Base-by-base conservation (phyloP, 2,329 filamentous ascomycete species). In the Aplosporella prunicola region DNA sequence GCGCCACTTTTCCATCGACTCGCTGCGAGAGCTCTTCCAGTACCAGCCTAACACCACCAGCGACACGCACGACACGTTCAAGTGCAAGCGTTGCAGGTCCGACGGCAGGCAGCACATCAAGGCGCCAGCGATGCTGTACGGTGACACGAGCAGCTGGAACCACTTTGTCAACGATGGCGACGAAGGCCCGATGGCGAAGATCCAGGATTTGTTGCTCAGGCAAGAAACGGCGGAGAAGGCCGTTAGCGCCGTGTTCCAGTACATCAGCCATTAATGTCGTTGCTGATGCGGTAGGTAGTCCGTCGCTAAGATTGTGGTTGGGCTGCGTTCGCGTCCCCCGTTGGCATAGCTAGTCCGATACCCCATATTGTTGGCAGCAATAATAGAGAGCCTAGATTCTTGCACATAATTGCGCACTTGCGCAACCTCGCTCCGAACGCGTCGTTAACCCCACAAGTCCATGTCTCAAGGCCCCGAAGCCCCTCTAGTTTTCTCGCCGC, bases 141-240 rank as follows among this genome's bases (percentile, higher is more conserved):
- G 91, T 35, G 91, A 98, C 54, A 96, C 91, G 15, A 96, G 87
- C 62, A 89, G 86, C n/a, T 98, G 91, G 91, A 98, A 98, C 53
- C 91, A 98, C 60, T 93, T 95, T 62, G 75, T 82, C 28, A 95
- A 94, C 51, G 75, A 79, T 44, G 76, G 75, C 3, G 72, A 72
- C 46, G 63, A 66, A 5, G 76, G 76, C 0, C 80, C 76, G 1
- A 62, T 98, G 53, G 74, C 76, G 45, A 72, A 74, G 42, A 98
- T 98, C 42, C 89, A 98, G 60, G 91, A 98, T 65, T 62, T 95
- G 55, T 56, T 98, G 53, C 66, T 98, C 32, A 74, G 89, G 46
- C 91, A 96, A 60, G 91, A 98, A 63, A 76, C 73, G 41, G 73
- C 70, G 4, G 79, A 89, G 58, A 66, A 70, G 16, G 83, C 85